phyloP scores from a whole-genome alignment of 1,284 basidiomycete species.

The Leccinum glutinopallens region DNA sequence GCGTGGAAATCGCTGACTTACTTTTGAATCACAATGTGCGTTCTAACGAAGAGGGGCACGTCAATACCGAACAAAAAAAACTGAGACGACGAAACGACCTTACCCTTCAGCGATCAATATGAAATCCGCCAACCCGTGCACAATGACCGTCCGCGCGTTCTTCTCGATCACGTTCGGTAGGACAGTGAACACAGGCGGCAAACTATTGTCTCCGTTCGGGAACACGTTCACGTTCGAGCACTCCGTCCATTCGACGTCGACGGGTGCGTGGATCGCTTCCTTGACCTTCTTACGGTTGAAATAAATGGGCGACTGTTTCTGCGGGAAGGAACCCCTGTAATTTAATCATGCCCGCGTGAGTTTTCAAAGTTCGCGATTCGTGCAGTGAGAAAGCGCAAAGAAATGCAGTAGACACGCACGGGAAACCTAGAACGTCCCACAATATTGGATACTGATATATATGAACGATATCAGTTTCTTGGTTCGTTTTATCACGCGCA shows the following conservation, averaged over 20 bases:
- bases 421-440: slow-evolving; percentile 4
- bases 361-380: neutral
- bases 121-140: slow-evolving; percentile 74
- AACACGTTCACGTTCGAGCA: slow-evolving; percentile 67
- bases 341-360: neutral
- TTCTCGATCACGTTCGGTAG: slow-evolving; percentile 77
- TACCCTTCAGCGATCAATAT: slow-evolving; percentile 73
- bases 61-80: neutral
- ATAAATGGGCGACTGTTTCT: slow-evolving; percentile 1
- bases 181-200: slow-evolving; percentile 63
- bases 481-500: neutral
- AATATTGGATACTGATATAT: slow-evolving; percentile 37
- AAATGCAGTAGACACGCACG: neutral
- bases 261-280: slow-evolving; percentile 70
- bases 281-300: slow-evolving; percentile 43
- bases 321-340: neutral
- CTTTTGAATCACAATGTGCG: slow-evolving; percentile 69
- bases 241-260: slow-evolving; percentile 60
- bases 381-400: neutral
- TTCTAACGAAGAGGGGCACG: slow-evolving; percentile 37
- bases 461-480: neutral
- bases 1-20: slow-evolving; percentile 36
- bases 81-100: slow-evolving; percentile 21
- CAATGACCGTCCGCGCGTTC: slow-evolving; percentile 67
- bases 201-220: slow-evolving; percentile 58